phyloP scores from a whole-genome alignment of 176 grass and related monocot genomes.

The Eleusine coracana region DNA sequence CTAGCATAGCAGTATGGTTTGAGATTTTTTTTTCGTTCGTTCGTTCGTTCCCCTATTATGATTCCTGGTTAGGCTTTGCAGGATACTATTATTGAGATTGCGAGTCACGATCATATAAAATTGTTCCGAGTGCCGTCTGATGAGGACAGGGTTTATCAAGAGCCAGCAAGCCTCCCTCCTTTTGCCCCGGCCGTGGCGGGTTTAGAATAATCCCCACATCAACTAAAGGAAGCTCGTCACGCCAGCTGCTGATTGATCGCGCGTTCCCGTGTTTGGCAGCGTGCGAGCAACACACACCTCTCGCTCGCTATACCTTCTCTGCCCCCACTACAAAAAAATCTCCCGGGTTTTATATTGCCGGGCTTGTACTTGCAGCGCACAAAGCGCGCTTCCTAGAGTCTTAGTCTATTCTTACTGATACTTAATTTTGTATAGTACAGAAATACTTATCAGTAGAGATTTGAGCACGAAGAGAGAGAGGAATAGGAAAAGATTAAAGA shows the following conservation, averaged over 20 bases:
- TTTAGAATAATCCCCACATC: conserved; percentile 46
- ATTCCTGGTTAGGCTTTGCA: background rate
- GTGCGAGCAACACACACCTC: conserved; percentile 14
- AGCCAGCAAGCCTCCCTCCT: no score
- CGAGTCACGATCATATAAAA: background rate
- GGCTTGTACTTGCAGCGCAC: conserved; percentile 19
- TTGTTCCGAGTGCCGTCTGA: conserved; percentile 12
- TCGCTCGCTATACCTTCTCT: background rate
- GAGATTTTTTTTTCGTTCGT: background rate
- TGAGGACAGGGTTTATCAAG: background rate
- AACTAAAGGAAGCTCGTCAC: background rate
- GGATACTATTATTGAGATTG: background rate
- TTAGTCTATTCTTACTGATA: no score
- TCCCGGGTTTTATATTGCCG: background rate
- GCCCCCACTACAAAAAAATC: conserved; percentile 6
- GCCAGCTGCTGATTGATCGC: background rate
- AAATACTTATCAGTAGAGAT: no score
- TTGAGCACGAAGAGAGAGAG: no score
- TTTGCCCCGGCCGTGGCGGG: background rate
- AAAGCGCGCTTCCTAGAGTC: background rate
- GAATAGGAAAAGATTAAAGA: no score
- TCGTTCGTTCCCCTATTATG: background rate
- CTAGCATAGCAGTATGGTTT: background rate
- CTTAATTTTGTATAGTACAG: no score
- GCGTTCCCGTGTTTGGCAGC: conserved; percentile 32